Evolutionary conservation across 2,329 filamentous ascomycete species (phyloP), one percentile per base, ranked within the genome.

Genomic region (Parasarocladium wereldwijsianum): DNA sequence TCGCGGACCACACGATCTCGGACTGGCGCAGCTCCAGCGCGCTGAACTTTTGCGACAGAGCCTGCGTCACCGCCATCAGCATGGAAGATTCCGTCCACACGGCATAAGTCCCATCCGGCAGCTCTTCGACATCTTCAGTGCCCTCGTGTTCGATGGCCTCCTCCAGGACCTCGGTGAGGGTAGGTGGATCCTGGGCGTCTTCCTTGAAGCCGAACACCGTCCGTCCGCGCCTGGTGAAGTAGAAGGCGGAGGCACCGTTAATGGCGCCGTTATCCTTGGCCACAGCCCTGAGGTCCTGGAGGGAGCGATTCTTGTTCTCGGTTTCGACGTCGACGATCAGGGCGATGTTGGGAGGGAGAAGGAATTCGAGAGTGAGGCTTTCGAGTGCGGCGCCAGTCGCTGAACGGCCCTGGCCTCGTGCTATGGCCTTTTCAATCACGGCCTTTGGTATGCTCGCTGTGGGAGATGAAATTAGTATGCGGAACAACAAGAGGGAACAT

Each of bases 261-360:
- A 63, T 70, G 5, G 78, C 90, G 12, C 76, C 77, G 29, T 64
- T 57, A 35, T 75, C 71, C 49, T 85, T 92, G 32, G 93, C 64
- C 3, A 79, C 55, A 29, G 63, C 45, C 32, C 80, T 71, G 29
- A 96, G 52, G 32, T 92, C 81, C 43, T 79, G 70, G 26, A 93
- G 51, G 6, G 76, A 71, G 18, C 82, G 72, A 23, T 65, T 62
- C 50, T 80, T 85, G 51, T 72, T 84, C 43, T 93, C 86, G 4
- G 84, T 87, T 51, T 90, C 78, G 43, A 78, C 74, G 43, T 94
- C 85, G 45, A 93, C 69, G 8, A 96, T 75, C 5, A 87, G 61
- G 8, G 82, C 84, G 2, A 85, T 68, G 18, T 77, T 73, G 3
- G 76, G 70, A 3, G 82, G 80, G 36, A 92, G 57, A 40, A 94